phyloP scores from a whole-genome alignment of 495 filamentous ascomycete genomes.

The Pseudomonodictys pantanalensis region DNA sequence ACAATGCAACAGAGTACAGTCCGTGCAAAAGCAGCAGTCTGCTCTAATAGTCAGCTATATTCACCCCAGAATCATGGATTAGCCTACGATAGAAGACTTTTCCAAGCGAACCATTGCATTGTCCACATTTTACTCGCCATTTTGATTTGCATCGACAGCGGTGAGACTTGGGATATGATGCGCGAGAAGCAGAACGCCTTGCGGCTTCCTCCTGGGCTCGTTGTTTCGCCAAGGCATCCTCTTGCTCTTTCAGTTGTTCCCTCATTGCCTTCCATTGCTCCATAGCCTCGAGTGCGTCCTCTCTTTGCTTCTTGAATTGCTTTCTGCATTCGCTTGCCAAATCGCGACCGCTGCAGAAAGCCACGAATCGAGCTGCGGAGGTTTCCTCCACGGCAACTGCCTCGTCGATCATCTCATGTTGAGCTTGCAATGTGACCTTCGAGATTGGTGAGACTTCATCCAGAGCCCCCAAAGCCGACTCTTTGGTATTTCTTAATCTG shows the following conservation, averaged over 20 bases:
- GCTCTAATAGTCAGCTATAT: not conserved
- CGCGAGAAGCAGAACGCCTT: too few relatives aligned
- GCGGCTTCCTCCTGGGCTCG: not conserved
- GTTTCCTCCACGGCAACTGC: conserved; percentile 33
- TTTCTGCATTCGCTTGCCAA: not conserved
- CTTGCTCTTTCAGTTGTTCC: not conserved
- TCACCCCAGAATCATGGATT: not conserved
- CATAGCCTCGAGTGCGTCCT: not conserved
- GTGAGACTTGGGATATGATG: not conserved
- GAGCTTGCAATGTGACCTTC: conserved; percentile 35
- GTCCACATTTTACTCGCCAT: not conserved
- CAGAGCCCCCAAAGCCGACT: not conserved
- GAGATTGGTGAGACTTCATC: conserved; percentile 31
- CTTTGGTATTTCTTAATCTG: not conserved
- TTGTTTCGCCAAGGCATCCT: not conserved
- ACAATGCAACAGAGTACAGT: conserved; percentile 6
- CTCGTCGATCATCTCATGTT: conserved; percentile 37
- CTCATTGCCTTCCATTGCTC: not conserved
- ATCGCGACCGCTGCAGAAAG: not conserved
- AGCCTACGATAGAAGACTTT: conserved; percentile 8
- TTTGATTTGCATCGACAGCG: not conserved
- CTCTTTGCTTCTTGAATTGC: not conserved
- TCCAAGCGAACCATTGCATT: not conserved
- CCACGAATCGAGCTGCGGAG: conserved; percentile 17
- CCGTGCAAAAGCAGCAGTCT: conserved; percentile 17